phyloP scores from a whole-genome alignment of 768 basidiomycete genomes.

The Suillus variegatus region DNA sequence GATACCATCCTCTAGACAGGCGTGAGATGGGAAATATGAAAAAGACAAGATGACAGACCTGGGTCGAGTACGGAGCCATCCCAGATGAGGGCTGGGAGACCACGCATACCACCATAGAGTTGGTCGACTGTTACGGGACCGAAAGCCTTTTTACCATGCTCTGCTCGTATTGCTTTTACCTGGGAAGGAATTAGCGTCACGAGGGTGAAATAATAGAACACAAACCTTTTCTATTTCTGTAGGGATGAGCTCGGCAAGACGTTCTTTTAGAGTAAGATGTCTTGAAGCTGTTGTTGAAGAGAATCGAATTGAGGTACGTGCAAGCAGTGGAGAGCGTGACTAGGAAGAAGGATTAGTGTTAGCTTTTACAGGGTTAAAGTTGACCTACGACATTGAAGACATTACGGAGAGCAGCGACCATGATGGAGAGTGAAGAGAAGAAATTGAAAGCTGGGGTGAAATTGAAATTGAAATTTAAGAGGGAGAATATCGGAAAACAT shows the following conservation, averaged over 20 bases:
- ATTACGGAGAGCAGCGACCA: slow-evolving; percentile 45
- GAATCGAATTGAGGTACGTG: slow-evolving; percentile 56
- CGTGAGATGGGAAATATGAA: background rate
- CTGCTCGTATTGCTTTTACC: slow-evolving; percentile 82
- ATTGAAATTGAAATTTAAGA: slow-evolving; percentile 11
- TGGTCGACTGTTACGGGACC: slow-evolving; percentile 91
- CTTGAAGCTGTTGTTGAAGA: slow-evolving; percentile 69
- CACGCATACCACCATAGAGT: slow-evolving; percentile 89
- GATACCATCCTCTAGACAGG: slow-evolving; percentile 82
- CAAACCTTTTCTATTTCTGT: slow-evolving; percentile 52
- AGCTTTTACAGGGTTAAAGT: slow-evolving; percentile 33
- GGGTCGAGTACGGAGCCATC: slow-evolving; percentile 97
- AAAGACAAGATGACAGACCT: slow-evolving; percentile 43
- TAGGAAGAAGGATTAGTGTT: slow-evolving; percentile 18
- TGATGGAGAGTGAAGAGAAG: slow-evolving; percentile 26
- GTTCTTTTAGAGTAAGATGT: slow-evolving; percentile 84
- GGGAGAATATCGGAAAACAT: slow-evolving; percentile 28
- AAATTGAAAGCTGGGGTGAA: background rate
- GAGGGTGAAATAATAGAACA: background rate
- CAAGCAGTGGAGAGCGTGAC: slow-evolving; percentile 50
- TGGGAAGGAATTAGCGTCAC: slow-evolving; percentile 27
- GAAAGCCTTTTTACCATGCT: slow-evolving; percentile 91
- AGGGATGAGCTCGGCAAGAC: slow-evolving; percentile 92
- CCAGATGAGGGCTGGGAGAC: slow-evolving; percentile 94
- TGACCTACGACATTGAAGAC: slow-evolving; percentile 34